These are phyloP conservation scores for Venturia carpophila DNA, from an alignment of 2,329 filamentous ascomycete genomes.

Conservation along the genomic window DNA sequence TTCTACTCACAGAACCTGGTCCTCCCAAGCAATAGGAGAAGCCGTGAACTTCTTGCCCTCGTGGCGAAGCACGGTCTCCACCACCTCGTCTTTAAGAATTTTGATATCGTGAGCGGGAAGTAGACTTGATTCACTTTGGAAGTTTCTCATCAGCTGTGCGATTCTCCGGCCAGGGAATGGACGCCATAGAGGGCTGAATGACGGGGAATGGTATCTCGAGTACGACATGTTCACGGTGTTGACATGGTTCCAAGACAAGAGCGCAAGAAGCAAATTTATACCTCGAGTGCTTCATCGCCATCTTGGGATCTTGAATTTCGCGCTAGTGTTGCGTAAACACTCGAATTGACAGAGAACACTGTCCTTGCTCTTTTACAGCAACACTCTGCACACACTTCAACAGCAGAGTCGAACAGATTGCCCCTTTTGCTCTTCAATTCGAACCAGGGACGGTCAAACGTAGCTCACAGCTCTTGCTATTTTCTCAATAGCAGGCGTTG, in stretches of 20 bases:
- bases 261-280: neutral
- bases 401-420: neutral
- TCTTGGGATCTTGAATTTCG: neutral
- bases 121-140: neutral
- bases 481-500: neutral
- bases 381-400: neutral
- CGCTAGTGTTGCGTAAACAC: neutral
- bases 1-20: conserved; percentile 21
- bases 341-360: neutral
- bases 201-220: neutral
- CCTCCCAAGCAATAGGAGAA: conserved; percentile 24
- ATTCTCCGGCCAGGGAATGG: neutral
- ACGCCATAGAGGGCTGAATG: conserved; percentile 1
- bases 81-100: conserved; percentile 7
- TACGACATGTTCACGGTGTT: neutral
- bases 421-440: neutral
- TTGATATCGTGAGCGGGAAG: neutral
- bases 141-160: neutral
- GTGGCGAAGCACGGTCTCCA: neutral
- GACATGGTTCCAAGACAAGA: neutral
- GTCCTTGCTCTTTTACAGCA: neutral
- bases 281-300: neutral
- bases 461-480: neutral
- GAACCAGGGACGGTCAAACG: neutral
- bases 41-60: neutral